Evolutionary conservation across 306 rosid species (phyloP).

Genomic region (Delonix regia): DNA sequence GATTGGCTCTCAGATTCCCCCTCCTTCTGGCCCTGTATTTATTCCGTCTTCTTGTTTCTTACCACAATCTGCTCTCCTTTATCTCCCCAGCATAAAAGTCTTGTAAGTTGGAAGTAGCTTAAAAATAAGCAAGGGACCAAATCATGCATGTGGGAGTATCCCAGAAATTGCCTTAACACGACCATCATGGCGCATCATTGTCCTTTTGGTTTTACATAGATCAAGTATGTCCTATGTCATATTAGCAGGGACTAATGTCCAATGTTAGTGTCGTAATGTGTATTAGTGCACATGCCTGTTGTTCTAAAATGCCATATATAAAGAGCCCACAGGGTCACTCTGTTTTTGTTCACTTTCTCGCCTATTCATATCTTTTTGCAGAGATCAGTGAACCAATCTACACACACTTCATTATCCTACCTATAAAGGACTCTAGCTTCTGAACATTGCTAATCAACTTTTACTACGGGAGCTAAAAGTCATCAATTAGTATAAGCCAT

Average conservation of each 20-base stretch:
- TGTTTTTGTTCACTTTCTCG: not conserved
- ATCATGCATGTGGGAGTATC: not conserved
- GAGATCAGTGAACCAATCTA: not conserved
- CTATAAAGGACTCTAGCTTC: not conserved
- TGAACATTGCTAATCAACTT: not conserved
- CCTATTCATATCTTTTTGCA: not conserved
- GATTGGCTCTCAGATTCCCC: not conserved
- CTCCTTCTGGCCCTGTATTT: too few species aligned
- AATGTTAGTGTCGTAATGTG: conserved; percentile 18
- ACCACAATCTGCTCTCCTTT: not conserved
- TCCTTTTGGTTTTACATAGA: conserved; percentile 48
- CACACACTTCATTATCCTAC: not conserved
- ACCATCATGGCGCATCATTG: conserved; percentile 33
- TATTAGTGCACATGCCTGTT: conserved; percentile 26
- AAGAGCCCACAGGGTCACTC: not conserved
- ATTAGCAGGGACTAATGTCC: conserved; percentile 35
- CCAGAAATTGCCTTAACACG: not conserved
- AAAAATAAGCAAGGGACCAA: not conserved
- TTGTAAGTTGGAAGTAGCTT: not conserved
- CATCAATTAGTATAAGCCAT: not conserved
- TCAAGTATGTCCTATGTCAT: conserved; percentile 36
- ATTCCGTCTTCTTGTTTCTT: conserved; percentile 1
- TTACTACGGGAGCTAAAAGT: not conserved
- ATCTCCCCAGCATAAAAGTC: not conserved
- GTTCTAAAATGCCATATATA: conserved; percentile 8